Conservation (phyloP, 2,329 filamentous ascomycete genomes). For the Gnomoniopsis smithogilvyi region DNA sequence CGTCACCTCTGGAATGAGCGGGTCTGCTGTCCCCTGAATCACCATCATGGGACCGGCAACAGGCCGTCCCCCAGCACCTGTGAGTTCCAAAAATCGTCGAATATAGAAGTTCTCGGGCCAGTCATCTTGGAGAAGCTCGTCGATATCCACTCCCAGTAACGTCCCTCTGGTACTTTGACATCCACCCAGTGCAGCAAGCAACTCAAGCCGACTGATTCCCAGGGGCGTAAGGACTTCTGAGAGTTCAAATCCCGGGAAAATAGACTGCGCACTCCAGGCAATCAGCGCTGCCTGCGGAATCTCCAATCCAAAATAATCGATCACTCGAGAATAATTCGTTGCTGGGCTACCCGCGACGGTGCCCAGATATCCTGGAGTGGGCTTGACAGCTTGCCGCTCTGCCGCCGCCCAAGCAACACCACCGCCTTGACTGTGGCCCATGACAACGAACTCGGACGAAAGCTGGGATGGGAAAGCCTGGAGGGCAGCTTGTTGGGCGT, state of each 20-base stretch:
- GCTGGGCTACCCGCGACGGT: conserved; percentile 29
- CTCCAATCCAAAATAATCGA: conserved; percentile 16
- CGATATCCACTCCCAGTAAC: conserved; percentile 13
- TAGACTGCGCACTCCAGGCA: conserved; percentile 5
- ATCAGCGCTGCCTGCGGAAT: conserved; percentile 22
- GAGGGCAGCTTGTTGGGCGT: conserved; percentile 39
- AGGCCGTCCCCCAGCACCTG: conserved; percentile 27
- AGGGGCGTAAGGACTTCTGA: conserved; percentile 26
- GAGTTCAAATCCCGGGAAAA: conserved; percentile 27
- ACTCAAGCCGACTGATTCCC: conserved; percentile 20
- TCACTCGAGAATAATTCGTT: conserved; percentile 21
- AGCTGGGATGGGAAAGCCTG: conserved; percentile 35
- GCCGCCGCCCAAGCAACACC: conserved; percentile 38
- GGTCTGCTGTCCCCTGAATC: conserved; percentile 30
- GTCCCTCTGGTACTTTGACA: conserved; percentile 4
- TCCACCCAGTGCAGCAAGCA: conserved; percentile 12
- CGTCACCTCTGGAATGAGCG: conserved; percentile 12
- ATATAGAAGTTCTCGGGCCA: conserved; percentile 22
- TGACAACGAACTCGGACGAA: conserved; percentile 35
- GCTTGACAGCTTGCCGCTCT: conserved; percentile 28
- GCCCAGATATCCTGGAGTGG: conserved; percentile 34
- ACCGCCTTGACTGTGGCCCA: conserved; percentile 35
- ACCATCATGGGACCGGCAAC: conserved; percentile 35
- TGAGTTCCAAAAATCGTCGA: conserved; percentile 23
- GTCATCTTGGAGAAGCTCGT: conserved; percentile 16